Evolutionary conservation across 345 rosid species (phyloP).

Genomic region (Boechera stricta): DNA sequence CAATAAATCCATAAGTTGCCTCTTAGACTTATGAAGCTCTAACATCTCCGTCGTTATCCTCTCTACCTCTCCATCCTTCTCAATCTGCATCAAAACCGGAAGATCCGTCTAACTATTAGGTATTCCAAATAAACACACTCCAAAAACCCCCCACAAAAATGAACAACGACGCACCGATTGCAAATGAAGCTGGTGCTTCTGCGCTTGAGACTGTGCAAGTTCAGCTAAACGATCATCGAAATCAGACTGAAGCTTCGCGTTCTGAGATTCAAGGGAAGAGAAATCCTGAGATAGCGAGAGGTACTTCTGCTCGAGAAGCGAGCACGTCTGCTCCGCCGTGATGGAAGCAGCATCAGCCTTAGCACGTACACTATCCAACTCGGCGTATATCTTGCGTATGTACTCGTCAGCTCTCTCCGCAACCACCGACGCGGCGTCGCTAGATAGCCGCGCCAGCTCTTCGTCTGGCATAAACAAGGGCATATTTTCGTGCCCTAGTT

Average conservation of each 20-base stretch:
- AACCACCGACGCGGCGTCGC: conserved; percentile 61
- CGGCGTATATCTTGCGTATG: conserved; percentile 60
- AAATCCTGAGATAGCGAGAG: conserved; percentile 71
- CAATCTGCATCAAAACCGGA: conserved; percentile 56
- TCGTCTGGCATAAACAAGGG: conserved; percentile 90
- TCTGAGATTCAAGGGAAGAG: conserved; percentile 66
- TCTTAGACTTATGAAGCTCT: conserved; percentile 81
- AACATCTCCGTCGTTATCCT: conserved; percentile 69
- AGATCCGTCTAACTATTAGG: not conserved
- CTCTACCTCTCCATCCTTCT: conserved; percentile 83
- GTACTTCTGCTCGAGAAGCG: conserved; percentile 94
- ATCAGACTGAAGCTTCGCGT: conserved; percentile 71
- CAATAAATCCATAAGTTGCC: conserved; percentile 80
- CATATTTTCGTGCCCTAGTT: conserved; percentile 53
- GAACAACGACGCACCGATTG: conserved; percentile 53
- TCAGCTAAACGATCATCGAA: conserved; percentile 65
- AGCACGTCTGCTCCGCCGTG: conserved; percentile 96
- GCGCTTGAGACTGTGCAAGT: conserved; percentile 73
- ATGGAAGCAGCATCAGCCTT: conserved; percentile 82
- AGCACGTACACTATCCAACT: conserved; percentile 77
- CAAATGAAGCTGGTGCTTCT: conserved; percentile 85
- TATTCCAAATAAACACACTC: not conserved
- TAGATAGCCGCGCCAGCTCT: conserved; percentile 68
- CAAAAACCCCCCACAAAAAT: conserved; percentile 5
- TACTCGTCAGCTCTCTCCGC: conserved; percentile 85